A percentile compares a stretch with the other conserved stretches of the same genome.
Conservation (phyloP, 1,139 yeast genomes). For the Saccharomyces hybrid region DNA sequence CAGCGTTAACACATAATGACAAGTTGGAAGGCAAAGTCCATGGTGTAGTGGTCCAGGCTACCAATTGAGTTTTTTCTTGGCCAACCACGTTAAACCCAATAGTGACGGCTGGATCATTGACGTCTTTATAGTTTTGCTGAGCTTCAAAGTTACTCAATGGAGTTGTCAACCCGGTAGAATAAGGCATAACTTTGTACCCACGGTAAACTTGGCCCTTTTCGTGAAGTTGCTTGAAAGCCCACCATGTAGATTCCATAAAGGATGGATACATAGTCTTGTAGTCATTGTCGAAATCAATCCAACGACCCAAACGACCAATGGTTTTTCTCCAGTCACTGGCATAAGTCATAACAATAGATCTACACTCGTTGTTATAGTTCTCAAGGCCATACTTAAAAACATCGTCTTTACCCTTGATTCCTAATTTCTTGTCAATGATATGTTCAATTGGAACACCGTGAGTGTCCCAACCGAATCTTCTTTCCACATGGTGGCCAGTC, state of each 20-base stretch:
- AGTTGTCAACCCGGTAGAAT: conserved; percentile 93
- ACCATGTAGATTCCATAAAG: conserved; percentile 98
- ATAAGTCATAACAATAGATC: conserved; percentile 94
- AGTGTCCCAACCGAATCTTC: conserved; percentile 99
- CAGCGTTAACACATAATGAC: conserved; percentile 86
- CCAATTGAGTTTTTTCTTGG: conserved; percentile 73
- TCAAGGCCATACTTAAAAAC: conserved; percentile 90
- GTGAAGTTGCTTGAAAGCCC: conserved; percentile 89
- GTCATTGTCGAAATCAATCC: conserved; percentile 98
- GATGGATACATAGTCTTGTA: conserved; percentile 93
- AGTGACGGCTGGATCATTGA: conserved; percentile 92
- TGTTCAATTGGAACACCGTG: conserved; percentile 98
- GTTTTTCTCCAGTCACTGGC: conserved; percentile 92
- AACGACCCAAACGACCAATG: conserved; percentile 89
- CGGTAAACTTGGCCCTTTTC: conserved; percentile 84
- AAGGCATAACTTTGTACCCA: conserved; percentile 97
- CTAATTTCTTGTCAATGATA: conserved; percentile 94
- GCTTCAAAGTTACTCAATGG: conserved; percentile 97
- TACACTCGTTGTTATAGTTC: conserved; percentile 88
- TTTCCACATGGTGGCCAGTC: conserved; percentile 93
- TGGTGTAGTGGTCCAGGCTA: conserved; percentile 99
- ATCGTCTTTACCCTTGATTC: conserved; percentile 87
- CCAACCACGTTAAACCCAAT: conserved; percentile 76
- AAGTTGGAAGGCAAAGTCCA: conserved; percentile 97
- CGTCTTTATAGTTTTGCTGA: conserved; percentile 95